Percentiles rank a stretch among this genome's conserved stretches.
Conservation (phyloP, 2,329 filamentous ascomycete genomes). For the Endothia cerciana region DNA sequence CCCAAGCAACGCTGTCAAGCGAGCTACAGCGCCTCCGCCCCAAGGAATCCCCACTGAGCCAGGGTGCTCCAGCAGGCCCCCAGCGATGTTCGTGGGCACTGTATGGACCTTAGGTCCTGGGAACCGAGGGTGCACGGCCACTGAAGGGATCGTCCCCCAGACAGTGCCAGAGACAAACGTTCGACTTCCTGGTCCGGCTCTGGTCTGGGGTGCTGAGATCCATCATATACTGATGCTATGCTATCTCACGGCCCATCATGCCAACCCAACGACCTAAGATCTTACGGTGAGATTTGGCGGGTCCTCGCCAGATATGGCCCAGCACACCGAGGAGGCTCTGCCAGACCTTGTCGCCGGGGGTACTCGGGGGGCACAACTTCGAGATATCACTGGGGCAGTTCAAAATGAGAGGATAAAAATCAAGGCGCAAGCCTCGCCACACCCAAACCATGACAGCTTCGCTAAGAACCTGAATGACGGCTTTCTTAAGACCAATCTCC, state of each 20-base stretch:
- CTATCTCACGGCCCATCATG: not conserved
- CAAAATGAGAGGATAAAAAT: slow-evolving; percentile 5
- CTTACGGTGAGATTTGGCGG: not conserved
- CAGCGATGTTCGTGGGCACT: slow-evolving; percentile 19
- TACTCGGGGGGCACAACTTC: not conserved
- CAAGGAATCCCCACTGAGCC: slow-evolving; percentile 19
- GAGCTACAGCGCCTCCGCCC: slow-evolving; percentile 10
- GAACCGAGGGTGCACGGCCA: not conserved
- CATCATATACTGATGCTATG: not conserved
- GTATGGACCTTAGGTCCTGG: slow-evolving; percentile 9
- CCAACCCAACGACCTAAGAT: not conserved
- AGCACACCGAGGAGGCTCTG: not conserved
- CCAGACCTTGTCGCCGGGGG: not conserved
- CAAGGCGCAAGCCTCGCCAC: slow-evolving; percentile 20
- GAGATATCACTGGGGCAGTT: too few relatives aligned
- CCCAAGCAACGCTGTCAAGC: slow-evolving; percentile 8
- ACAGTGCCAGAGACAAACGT: not conserved
- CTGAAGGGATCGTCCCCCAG: not conserved
- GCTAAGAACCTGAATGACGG: not conserved
- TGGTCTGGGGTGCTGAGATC: not conserved
- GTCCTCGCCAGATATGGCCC: not conserved
- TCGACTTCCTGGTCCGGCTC: not conserved
- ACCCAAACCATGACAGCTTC: slow-evolving; percentile 13
- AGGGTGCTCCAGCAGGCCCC: slow-evolving; percentile 4
- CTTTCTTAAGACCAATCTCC: slow-evolving; percentile 2